Base-by-base conservation (phyloP, 202 grass and related monocot genomes). In the Dendrocalamus latiflorus region DNA sequence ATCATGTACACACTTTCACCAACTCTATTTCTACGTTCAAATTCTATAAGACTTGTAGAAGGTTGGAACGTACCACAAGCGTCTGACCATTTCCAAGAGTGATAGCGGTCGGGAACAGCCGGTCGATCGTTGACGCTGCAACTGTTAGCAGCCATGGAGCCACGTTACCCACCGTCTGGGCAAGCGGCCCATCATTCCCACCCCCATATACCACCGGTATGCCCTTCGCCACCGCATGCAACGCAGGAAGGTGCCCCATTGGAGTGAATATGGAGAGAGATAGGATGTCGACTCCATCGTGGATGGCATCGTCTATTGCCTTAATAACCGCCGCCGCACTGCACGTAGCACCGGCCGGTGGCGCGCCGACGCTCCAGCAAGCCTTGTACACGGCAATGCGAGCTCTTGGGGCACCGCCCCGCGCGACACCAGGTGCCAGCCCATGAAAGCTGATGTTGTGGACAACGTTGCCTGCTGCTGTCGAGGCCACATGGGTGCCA, bases 61-160 rank as follows among this genome's bases (percentile, higher is more conserved):
- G 60, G 60, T 33, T 6, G 28, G 34, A 34, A 63, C 15, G 30
- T 63, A 89, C 87, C 76, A 89, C 50, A 25, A 89, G 30, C 41
- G 6, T 81, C 41, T 53, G 57, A 8, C 74, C 68, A 72, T 89
- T 54, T 53, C 87, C 87, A 16, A 89, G 76, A 5, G 50, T 85
- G 7, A 89, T 56, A 64, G 14, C 8, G 1, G 87, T 89, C 4
- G 82, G 87, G 70, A 89, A 89, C 13, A 77, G 75, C 1, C 87
- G 51, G 50, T 89, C 82, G 1, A 89, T 64, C 4, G 82, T 89
- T 61, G 68, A 76, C 3, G 87, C 87, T 14, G 87, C 82, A 20
- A 89, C 87, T 0, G 53, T 81, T 33, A 89, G 56, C n/a, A 81
- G 76, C 87, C 87, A 89, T n/a, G 87, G 87, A 25, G 65, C 38